Conservation (phyloP, 2,329 filamentous ascomycete species). For the Talaromyces pinophilus region DNA sequence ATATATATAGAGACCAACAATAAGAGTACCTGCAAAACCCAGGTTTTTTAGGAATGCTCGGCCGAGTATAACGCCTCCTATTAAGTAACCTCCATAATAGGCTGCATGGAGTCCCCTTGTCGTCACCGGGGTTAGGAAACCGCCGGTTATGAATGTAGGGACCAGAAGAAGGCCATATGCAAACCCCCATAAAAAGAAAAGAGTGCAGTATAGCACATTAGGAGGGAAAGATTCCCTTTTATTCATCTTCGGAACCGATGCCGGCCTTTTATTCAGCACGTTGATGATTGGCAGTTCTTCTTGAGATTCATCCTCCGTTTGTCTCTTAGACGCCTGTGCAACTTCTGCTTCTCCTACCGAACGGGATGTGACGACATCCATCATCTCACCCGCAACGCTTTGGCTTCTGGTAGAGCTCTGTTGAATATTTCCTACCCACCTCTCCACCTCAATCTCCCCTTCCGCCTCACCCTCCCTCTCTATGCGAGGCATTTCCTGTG, state of each 20-base stretch:
- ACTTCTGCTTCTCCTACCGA: neutral
- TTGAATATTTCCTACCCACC: neutral
- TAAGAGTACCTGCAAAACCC: slow-evolving; percentile 64
- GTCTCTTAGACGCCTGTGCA: neutral
- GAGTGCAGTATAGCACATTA: slow-evolving; percentile 1
- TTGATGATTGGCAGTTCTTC: slow-evolving; percentile 6
- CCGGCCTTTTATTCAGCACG: slow-evolving; percentile 7
- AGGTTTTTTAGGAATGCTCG: slow-evolving; percentile 57
- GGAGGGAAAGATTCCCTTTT: slow-evolving; percentile 6
- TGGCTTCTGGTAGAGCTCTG: neutral
- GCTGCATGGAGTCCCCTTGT: slow-evolving; percentile 1
- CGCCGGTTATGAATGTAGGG: neutral
- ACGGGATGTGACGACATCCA: slow-evolving; percentile 7
- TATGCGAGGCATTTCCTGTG: neutral
- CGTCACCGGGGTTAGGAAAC: neutral
- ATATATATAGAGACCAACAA: slow-evolving; percentile 61
- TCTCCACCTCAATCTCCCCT: too few relatives aligned
- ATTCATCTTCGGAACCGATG: slow-evolving; percentile 9
- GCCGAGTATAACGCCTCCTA: slow-evolving; percentile 49
- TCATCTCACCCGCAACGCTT: slow-evolving; percentile 4
- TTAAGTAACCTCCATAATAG: slow-evolving; percentile 14
- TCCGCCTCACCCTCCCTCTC: neutral
- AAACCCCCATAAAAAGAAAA: slow-evolving; percentile 15
- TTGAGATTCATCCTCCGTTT: neutral
- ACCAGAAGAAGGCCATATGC: neutral